Evolutionary conservation across 1,284 basidiomycete genomes (phyloP).

Genomic region (Anthracocystis panici-leucophaei): DNA sequence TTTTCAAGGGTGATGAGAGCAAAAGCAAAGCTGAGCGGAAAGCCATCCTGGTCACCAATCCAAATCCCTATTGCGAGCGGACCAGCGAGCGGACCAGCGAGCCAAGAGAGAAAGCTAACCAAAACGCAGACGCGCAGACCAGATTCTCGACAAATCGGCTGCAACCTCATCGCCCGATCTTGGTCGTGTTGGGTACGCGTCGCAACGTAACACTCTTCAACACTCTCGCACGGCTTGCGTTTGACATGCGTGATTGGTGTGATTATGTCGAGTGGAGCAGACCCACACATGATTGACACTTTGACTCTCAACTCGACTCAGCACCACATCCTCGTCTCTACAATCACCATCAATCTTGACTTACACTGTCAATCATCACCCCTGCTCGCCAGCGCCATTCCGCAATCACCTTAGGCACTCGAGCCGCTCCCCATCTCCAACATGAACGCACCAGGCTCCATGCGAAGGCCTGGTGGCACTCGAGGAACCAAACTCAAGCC

Average conservation of each 20-base stretch:
- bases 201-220: not conserved
- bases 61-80: conserved; percentile 11
- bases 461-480: conserved; percentile 42
- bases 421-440: not conserved
- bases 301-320: not conserved
- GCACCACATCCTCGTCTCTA: not conserved
- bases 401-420: too few species aligned
- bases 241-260: not conserved
- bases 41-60: not conserved
- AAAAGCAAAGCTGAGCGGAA: not conserved
- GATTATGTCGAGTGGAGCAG: not conserved
- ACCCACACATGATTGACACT: not conserved
- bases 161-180: not conserved
- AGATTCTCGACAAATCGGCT: not conserved
- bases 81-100: not conserved
- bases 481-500: conserved; percentile 52
- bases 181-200: not conserved
- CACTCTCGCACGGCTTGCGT: conserved; percentile 12
- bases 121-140: not conserved
- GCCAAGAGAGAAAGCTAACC: not conserved
- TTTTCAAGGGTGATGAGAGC: conserved; percentile 3
- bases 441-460: conserved; percentile 53
- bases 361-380: too few species aligned
- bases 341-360: too few species aligned
- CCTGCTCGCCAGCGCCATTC: too few species aligned